phyloP scores from a whole-genome alignment of 2,329 filamentous ascomycete genomes.

The Xylariaceae sp. region DNA sequence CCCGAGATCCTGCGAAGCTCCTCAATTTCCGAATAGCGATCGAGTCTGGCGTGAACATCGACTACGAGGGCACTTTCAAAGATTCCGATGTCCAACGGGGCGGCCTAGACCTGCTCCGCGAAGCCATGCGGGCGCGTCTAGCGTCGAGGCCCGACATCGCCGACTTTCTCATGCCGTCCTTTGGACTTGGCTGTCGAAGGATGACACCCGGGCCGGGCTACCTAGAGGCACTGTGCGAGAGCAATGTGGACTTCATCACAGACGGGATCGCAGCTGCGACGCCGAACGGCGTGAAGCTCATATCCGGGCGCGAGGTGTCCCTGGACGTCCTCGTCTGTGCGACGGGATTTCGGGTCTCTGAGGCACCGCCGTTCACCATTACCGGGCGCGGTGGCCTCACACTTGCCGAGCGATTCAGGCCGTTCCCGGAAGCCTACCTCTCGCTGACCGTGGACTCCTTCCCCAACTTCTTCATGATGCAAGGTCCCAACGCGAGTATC shows the following conservation, averaged over 20 bases:
- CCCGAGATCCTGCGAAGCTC: conserved; percentile 34
- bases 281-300: conserved; percentile 32
- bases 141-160: conserved; percentile 40
- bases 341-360: conserved; percentile 41
- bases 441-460: conserved; percentile 42
- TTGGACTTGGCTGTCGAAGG: conserved; percentile 41
- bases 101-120: conserved; percentile 29
- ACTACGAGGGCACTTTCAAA: conserved; percentile 38
- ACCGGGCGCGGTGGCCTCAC: conserved; percentile 35
- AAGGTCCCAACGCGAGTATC: conserved; percentile 44
- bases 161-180: conserved; percentile 38
- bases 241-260: conserved; percentile 38
- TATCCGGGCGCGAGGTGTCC: conserved; percentile 27
- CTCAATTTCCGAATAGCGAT: conserved; percentile 40
- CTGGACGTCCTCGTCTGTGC: conserved; percentile 45
- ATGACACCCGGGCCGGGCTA: conserved; percentile 43
- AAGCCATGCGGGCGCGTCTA: conserved; percentile 38
- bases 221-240: conserved; percentile 38
- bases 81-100: conserved; percentile 35
- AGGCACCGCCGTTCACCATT: conserved; percentile 38
- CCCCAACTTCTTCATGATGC: conserved; percentile 45
- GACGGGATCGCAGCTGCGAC: conserved; percentile 33
- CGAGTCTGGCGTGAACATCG: conserved; percentile 38
- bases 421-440: conserved; percentile 39
- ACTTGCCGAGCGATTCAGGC: conserved; percentile 36